A percentile compares a stretch with the other conserved stretches of the same genome.
Evolutionary conservation across 805 yeast genomes (phyloP).

Genomic region (Yarrowia sp.): DNA sequence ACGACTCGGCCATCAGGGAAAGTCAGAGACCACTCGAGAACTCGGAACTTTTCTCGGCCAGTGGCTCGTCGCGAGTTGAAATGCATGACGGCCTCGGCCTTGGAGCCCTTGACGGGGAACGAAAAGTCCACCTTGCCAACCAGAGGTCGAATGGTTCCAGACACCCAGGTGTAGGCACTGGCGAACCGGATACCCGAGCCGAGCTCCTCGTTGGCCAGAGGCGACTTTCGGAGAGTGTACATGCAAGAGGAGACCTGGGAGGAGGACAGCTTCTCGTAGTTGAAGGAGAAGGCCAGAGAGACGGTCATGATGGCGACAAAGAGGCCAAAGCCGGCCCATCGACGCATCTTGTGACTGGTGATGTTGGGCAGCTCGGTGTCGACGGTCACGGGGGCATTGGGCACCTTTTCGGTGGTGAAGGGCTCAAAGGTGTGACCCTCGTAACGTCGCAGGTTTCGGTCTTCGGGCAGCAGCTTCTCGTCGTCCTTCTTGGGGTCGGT

Average conservation of each 20-base stretch:
- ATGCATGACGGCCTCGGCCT: constrained; percentile 58
- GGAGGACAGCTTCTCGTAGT: constrained; percentile 90
- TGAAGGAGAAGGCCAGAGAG: constrained; percentile 73
- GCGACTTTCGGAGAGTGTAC: constrained; percentile 81
- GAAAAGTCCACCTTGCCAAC: constrained; percentile 77
- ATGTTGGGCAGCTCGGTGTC: constrained; percentile 77
- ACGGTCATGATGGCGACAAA: constrained; percentile 63
- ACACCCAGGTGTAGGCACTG: constrained; percentile 85
- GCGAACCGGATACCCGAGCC: constrained; percentile 81
- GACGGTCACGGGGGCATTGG: constrained; percentile 60
- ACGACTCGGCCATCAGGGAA: constrained; percentile 55
- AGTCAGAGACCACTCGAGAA: constrained; percentile 67
- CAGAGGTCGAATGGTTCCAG: constrained; percentile 83
- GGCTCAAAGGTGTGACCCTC: constrained; percentile 37
- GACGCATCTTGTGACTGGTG: constrained; percentile 56
- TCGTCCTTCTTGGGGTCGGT: constrained; percentile 33
- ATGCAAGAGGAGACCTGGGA: constrained; percentile 88
- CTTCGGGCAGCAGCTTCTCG: constrained; percentile 36
- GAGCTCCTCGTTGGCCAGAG: constrained; percentile 62
- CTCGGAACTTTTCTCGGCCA: constrained; percentile 62
- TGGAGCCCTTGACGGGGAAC: constrained; percentile 74
- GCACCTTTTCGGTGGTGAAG: constrained; percentile 21
- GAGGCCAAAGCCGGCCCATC: constrained; percentile 60
- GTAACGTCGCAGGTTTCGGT: constrained; percentile 28
- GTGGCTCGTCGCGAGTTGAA: constrained; percentile 76